phyloP scores from a whole-genome alignment of 2,329 filamentous ascomycete genomes.

The Clonostachys solani region DNA sequence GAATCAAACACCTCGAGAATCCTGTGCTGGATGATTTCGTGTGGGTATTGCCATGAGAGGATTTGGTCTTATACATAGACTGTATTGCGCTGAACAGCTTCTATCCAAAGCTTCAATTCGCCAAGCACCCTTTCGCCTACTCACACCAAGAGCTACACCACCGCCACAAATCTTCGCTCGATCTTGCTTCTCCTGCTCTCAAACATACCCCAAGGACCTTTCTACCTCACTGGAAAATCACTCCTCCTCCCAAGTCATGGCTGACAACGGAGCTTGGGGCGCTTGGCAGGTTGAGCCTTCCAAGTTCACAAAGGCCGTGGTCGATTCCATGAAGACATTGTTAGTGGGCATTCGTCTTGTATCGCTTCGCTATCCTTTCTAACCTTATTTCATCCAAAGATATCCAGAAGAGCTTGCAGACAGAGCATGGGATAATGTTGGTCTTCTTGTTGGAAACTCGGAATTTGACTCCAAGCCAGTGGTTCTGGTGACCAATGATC shows the following conservation, averaged over 20 bases:
- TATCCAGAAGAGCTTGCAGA: slow-evolving; percentile 90
- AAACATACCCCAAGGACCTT: background rate
- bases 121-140: background rate
- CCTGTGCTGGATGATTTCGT: background rate
- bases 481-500: slow-evolving; percentile 72
- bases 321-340: slow-evolving; percentile 76
- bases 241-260: slow-evolving; percentile 11
- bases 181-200: slow-evolving; percentile 1
- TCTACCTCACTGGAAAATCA: background rate
- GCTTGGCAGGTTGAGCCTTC: slow-evolving; percentile 32
- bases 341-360: slow-evolving; percentile 36
- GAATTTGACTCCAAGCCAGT: slow-evolving; percentile 20
- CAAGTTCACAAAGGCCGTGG: slow-evolving; percentile 54
- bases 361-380: background rate
- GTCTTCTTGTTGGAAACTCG: slow-evolving; percentile 59
- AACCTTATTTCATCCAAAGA: slow-evolving; percentile 35
- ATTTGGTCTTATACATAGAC: background rate
- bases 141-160: background rate
- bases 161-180: background rate
- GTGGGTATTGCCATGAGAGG: background rate
- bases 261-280: slow-evolving; percentile 24
- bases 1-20: background rate
- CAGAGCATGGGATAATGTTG: slow-evolving; percentile 94
- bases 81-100: background rate
- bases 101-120: no score